phyloP scores from a whole-genome alignment of 1,284 basidiomycete species.

The Rhodotorula sp. region DNA sequence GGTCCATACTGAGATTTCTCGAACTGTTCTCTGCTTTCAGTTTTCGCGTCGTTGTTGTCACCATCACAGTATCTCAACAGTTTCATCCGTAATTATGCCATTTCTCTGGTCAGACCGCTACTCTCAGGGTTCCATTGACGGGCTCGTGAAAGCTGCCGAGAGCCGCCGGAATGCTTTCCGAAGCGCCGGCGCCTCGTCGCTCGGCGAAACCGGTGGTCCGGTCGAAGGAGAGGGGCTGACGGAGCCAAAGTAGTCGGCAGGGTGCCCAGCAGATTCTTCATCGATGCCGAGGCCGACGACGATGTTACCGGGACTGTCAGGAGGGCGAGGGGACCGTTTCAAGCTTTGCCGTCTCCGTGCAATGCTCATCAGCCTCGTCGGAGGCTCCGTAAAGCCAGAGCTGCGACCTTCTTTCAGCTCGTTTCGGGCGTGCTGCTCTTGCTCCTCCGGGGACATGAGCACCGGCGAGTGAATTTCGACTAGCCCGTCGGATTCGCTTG shows the following conservation, averaged over 20 bases:
- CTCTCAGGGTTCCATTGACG: neutral
- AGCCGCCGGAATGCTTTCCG: slow-evolving; percentile 16
- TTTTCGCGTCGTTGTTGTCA: slow-evolving; percentile 1
- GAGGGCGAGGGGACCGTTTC: neutral
- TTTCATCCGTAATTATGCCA: too few relatives aligned
- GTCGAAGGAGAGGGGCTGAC: neutral
- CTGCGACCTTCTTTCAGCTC: slow-evolving; percentile 24
- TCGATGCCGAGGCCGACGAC: slow-evolving; percentile 13
- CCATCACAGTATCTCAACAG: neutral
- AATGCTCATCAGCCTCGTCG: slow-evolving; percentile 11
- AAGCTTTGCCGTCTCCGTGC: slow-evolving; percentile 7
- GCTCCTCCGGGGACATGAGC: neutral
- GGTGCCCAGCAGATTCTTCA: neutral
- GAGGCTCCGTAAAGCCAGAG: slow-evolving; percentile 37
- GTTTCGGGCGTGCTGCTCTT: slow-evolving; percentile 11
- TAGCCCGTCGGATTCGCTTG: slow-evolving; percentile 4
- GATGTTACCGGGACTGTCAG: neutral
- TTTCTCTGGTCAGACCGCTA: too few relatives aligned
- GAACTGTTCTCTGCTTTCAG: neutral
- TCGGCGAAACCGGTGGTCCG: neutral
- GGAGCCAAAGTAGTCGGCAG: neutral
- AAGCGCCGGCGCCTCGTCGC: neutral
- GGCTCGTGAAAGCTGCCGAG: slow-evolving; percentile 6
- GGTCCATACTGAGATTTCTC: neutral
- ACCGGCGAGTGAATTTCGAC: neutral